Percentiles rank a stretch among this genome's conserved stretches.
Evolutionary conservation across 2,329 filamentous ascomycete species (phyloP).

Genomic region (Microdochium nivale): DNA sequence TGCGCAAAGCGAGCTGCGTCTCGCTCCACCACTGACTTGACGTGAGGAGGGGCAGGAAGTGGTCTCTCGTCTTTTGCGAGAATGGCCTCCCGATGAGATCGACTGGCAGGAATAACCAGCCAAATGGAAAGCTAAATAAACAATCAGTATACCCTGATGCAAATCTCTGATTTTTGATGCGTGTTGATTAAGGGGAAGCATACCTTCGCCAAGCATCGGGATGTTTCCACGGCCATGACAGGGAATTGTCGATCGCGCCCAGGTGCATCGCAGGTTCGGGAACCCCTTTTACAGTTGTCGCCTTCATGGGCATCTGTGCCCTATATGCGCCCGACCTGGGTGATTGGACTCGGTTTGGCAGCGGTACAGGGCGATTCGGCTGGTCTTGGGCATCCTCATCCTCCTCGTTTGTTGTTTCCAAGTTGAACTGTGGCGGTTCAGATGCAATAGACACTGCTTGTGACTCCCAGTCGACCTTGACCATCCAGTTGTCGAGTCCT

Average conservation of each 20-base stretch:
- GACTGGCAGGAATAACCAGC: slow-evolving; percentile 95
- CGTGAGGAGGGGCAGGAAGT: slow-evolving; percentile 92
- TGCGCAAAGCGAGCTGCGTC: slow-evolving; percentile 77
- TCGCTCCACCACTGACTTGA: slow-evolving; percentile 97
- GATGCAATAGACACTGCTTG: slow-evolving; percentile 79
- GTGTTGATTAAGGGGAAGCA: slow-evolving; percentile 4
- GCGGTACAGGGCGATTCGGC: slow-evolving; percentile 45
- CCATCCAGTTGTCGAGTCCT: slow-evolving; percentile 99
- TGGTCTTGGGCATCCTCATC: slow-evolving; percentile 42
- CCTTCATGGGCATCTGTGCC: slow-evolving; percentile 77
- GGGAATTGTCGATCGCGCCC: slow-evolving; percentile 93
- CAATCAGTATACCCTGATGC: slow-evolving; percentile 11
- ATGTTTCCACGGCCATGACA: slow-evolving; percentile 99
- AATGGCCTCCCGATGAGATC: slow-evolving; percentile 95
- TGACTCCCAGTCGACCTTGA: slow-evolving; percentile 82
- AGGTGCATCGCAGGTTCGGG: slow-evolving; percentile 58
- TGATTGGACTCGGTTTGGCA: slow-evolving; percentile 27
- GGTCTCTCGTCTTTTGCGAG: slow-evolving; percentile 83
- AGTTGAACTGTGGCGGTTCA: slow-evolving; percentile 64
- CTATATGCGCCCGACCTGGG: slow-evolving; percentile 58
- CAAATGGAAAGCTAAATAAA: slow-evolving; percentile 84
- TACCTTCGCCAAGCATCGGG: slow-evolving; percentile 74
- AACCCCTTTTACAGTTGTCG: slow-evolving; percentile 42
- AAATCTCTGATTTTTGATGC: background rate
- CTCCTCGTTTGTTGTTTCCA: slow-evolving; percentile 38